These are phyloP conservation scores for Leccinum pellstonianum DNA, from an alignment of 768 basidiomycete species.

Conservation along the genomic window DNA sequence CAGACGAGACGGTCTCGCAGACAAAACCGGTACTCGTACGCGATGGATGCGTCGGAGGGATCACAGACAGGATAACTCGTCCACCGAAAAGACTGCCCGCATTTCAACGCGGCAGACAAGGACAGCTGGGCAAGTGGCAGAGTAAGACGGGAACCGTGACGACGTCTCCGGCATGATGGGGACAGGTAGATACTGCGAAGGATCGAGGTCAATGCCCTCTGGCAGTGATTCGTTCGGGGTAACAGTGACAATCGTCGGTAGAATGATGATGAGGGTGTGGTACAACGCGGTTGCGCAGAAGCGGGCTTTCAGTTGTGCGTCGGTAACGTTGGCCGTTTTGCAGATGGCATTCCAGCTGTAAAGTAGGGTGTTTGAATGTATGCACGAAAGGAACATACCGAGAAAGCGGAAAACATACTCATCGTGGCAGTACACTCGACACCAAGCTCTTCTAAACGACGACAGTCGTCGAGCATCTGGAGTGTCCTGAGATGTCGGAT, in stretches of 20 bases:
- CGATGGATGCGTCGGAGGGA: slow-evolving; percentile 17
- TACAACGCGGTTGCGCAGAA: slow-evolving; percentile 76
- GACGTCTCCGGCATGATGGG: slow-evolving; percentile 60
- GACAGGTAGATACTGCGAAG: slow-evolving; percentile 55
- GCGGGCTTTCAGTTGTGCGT: slow-evolving; percentile 71
- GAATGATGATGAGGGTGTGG: slow-evolving; percentile 52
- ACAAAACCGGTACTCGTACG: slow-evolving; percentile 78
- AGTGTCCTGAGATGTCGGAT: slow-evolving; percentile 45
- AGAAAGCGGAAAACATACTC: slow-evolving; percentile 55
- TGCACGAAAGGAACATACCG: background rate
- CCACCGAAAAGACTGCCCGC: slow-evolving; percentile 90
- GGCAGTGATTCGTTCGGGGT: slow-evolving; percentile 34
- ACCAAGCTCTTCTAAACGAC: slow-evolving; percentile 78
- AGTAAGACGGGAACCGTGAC: slow-evolving; percentile 71
- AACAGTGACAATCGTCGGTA: slow-evolving; percentile 33
- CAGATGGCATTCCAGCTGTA: slow-evolving; percentile 76
- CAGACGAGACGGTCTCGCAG: slow-evolving; percentile 82
- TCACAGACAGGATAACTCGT: slow-evolving; percentile 37
- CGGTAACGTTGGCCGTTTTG: slow-evolving; percentile 71
- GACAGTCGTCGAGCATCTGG: slow-evolving; percentile 69
- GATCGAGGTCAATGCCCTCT: slow-evolving; percentile 52
- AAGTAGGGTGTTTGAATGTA: background rate
- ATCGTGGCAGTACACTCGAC: slow-evolving; percentile 84
- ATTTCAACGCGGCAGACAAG: slow-evolving; percentile 74
- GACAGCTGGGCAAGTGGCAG: slow-evolving; percentile 68